phyloP scores from a whole-genome alignment of 2,329 filamentous ascomycete species.

The Colletotrichum godetiae region DNA sequence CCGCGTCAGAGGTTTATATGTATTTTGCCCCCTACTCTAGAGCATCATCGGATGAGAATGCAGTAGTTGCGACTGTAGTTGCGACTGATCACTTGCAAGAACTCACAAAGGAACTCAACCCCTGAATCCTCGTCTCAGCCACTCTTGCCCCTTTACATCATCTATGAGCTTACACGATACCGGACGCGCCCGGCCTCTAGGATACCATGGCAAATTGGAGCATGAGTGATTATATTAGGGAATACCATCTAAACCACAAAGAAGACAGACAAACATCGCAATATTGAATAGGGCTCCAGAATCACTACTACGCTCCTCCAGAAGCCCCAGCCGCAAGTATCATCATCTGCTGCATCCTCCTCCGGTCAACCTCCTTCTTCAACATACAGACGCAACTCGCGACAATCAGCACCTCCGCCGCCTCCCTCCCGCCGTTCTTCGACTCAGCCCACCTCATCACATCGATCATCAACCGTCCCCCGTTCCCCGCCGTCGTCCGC shows the following conservation, averaged over 20 bases:
- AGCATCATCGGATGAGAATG: neutral
- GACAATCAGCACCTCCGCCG: constrained; percentile 62
- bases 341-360: constrained; percentile 62
- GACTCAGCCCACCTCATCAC: constrained; percentile 47
- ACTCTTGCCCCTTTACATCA: neutral
- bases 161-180: neutral
- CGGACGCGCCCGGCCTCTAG: too few species aligned
- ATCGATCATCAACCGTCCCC: constrained; percentile 59
- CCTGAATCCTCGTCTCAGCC: neutral
- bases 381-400: constrained; percentile 70
- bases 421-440: constrained; percentile 49
- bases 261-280: neutral
- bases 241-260: neutral
- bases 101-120: neutral
- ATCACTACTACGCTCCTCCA: constrained; percentile 20
- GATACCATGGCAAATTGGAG: neutral
- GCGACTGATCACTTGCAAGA: neutral
- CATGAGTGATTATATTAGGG: neutral
- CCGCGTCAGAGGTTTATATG: neutral
- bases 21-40: neutral
- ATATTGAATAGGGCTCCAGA: neutral
- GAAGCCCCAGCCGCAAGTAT: constrained; percentile 50
- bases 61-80: neutral
- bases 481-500: constrained; percentile 58
- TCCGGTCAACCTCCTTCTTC: constrained; percentile 73